phyloP scores from a whole-genome alignment of 1,284 basidiomycete genomes.

The Takashimella tepidaria region DNA sequence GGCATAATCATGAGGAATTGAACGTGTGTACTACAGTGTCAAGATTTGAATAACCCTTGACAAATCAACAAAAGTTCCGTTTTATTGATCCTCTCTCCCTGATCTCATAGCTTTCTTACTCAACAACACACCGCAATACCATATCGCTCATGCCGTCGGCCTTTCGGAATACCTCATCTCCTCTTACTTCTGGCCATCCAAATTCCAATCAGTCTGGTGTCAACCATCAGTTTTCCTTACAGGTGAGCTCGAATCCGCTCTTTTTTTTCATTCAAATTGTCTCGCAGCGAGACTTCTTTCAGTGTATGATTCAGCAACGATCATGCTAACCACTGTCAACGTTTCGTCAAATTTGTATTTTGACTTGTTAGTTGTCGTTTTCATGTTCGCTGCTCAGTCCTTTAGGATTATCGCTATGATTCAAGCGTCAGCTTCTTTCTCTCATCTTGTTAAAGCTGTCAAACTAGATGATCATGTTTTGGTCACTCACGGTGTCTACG shows the following conservation, averaged over 20 bases:
- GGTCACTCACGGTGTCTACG: constrained; percentile 79
- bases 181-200: constrained; percentile 56
- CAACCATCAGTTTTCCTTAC: constrained; percentile 47
- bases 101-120: constrained; percentile 73
- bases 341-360: constrained; percentile 1
- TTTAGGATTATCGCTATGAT: constrained; percentile 91
- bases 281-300: neutral
- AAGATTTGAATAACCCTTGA: neutral
- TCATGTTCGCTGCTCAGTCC: constrained; percentile 67
- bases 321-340: neutral
- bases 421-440: constrained; percentile 88
- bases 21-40: too few relatives aligned
- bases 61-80: neutral
- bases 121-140: constrained; percentile 83
- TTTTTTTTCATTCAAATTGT: too few relatives aligned
- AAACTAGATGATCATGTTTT: constrained; percentile 72
- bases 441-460: constrained; percentile 67
- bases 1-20: neutral
- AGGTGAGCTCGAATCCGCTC: constrained; percentile 16
- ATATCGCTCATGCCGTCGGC: constrained; percentile 74
- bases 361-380: constrained; percentile 16
- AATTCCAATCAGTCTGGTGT: constrained; percentile 21
- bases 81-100: neutral
- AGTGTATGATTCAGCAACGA: too few relatives aligned
- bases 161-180: constrained; percentile 73